Evolutionary conservation across 106 monocot species (phyloP), one percentile per base, ranked within the genome.

Genomic region (Amphibolis antarctica): DNA sequence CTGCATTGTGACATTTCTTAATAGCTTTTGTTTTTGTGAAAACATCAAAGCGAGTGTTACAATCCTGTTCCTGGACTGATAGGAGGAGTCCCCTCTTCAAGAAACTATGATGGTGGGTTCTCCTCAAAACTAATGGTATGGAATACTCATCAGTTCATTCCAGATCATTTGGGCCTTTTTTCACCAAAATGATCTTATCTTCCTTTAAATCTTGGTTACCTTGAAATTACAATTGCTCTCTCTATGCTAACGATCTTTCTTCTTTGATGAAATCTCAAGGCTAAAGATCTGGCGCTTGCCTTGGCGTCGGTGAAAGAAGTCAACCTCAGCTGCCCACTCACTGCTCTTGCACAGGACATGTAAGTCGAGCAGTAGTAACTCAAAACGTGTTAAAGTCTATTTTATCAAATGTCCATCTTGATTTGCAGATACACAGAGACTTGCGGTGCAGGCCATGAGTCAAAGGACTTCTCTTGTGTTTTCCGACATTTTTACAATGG

Each of bases 61-160:
- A 98, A 91, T 63, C 98, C 98, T 56, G 98, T 98, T 67, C 91
- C 98, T 67, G 98, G 98, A 75, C 80, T 88, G 66, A 91, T 98
- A 82, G 26, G 54, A 55, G 91, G 78, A 60, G 77, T 82, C n/a
- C 98, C 98, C 67, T 98, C 98, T 67, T 87, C 98, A 60, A 87
- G 82, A 72, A 85, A 83, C 68, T 98, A 98, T 77, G 61, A 80
- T 51, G 98, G 85, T 56, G 98, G 98, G 44, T 98, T 98, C 70
- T 74, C 91, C 26, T 84, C 85, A 11, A 98, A 98, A 60, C 84
- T 98, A 43, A 98, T 98, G 98, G 98, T 98, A 82, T 49, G 55
- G 12, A 27, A 50, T 60, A 29, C n/a, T 19, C 28, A 58, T 0
- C 29, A 42, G 15, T 36, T 4, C 10, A 42, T 19, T 18, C 18